Conservation (phyloP, 495 filamentous ascomycete species). For the Penicillium fimorum region DNA sequence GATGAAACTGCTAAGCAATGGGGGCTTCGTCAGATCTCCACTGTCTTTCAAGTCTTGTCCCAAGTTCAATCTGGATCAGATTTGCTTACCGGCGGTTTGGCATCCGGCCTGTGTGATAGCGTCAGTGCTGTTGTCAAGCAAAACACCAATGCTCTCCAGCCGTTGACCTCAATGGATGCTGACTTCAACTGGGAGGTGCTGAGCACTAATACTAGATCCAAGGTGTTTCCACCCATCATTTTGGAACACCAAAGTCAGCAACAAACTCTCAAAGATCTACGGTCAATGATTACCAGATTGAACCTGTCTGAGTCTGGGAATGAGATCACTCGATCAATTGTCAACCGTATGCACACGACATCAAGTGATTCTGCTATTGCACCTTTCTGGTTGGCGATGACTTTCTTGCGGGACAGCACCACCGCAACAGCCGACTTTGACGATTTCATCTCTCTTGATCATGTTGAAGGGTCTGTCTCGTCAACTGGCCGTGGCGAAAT, state of each 20-base stretch:
- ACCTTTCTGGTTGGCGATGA: conserved; percentile 79
- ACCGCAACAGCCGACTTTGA: conserved; percentile 52
- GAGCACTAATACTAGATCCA: conserved; percentile 1
- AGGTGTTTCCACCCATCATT: conserved; percentile 45
- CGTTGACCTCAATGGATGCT: conserved; percentile 26
- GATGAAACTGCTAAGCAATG: conserved; percentile 75
- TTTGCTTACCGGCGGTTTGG: conserved; percentile 66
- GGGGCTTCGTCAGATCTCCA: conserved; percentile 69
- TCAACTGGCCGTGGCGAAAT: conserved; percentile 51
- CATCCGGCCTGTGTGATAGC: conserved; percentile 50
- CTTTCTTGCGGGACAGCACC: conserved; percentile 59
- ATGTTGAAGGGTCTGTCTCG: conserved; percentile 32
- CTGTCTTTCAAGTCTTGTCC: conserved; percentile 66
- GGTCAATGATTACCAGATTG: conserved; percentile 42
- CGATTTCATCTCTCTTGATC: conserved; percentile 57
- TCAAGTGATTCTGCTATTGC: conserved; percentile 59
- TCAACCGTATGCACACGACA: conserved; percentile 55
- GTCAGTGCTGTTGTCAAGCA: conserved; percentile 40
- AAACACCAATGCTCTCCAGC: conserved; percentile 27
- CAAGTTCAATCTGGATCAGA: conserved; percentile 65
- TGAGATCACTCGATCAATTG: conserved; percentile 54
- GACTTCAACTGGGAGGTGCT: conserved; percentile 12
- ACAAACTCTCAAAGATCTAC: conserved; percentile 53
- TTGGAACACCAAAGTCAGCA: conserved; percentile 65
- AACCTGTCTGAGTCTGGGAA: conserved; percentile 40